A percentile compares a stretch with the other conserved stretches of the same genome.
These are phyloP conservation scores for Alternaria alternata DNA, from an alignment of 2,329 filamentous ascomycete species.

Conservation along the genomic window DNA sequence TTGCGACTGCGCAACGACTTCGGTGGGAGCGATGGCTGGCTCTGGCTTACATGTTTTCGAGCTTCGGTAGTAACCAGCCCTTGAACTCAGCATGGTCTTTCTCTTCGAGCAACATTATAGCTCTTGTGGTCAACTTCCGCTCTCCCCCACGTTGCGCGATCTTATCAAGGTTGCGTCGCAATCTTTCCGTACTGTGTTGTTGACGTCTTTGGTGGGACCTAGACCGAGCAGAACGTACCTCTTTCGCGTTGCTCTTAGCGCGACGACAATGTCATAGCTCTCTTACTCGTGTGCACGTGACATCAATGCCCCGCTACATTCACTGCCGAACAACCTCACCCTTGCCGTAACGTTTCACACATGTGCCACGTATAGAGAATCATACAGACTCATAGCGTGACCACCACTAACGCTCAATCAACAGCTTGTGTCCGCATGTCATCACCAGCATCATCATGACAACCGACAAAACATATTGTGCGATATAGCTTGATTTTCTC, in stretches of 20 bases:
- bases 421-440: neutral
- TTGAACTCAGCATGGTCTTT: slow-evolving; percentile 68
- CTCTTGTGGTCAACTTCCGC: slow-evolving; percentile 6
- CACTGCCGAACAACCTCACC: neutral
- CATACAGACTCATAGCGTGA: neutral
- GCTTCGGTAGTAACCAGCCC: slow-evolving; percentile 78
- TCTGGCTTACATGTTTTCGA: slow-evolving; percentile 73
- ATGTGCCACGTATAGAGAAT: neutral
- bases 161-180: neutral
- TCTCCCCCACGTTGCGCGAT: slow-evolving; percentile 8
- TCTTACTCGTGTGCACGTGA: slow-evolving; percentile 31
- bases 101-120: slow-evolving; percentile 64
- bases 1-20: neutral
- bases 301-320: slow-evolving; percentile 24
- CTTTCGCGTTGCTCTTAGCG: slow-evolving; percentile 27
- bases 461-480: slow-evolving; percentile 21
- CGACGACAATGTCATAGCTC: slow-evolving; percentile 19
- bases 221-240: slow-evolving; percentile 7
- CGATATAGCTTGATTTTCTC: slow-evolving; percentile 42
- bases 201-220: neutral
- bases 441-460: slow-evolving; percentile 14
- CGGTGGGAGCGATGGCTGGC: neutral
- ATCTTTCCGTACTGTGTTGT: neutral
- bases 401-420: neutral
- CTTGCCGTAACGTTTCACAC: neutral